Conservation (phyloP, 768 basidiomycete species). For the Mycena haematopus region DNA sequence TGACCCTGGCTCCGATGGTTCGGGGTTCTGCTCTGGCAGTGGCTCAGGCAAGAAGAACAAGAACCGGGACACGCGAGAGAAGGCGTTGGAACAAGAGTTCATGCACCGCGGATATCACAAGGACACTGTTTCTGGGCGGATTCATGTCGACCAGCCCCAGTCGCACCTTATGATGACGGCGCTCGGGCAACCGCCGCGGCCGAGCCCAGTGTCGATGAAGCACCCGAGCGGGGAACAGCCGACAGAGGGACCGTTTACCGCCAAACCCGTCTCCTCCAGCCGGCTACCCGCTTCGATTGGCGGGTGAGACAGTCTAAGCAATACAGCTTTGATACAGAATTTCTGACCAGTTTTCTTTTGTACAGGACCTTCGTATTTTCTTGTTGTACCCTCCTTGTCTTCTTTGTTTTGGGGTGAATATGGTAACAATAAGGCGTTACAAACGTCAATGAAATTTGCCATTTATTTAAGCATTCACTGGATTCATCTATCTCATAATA, state of each 20-base stretch:
- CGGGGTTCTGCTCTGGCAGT: conserved; percentile 16
- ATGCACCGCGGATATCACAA: conserved; percentile 16
- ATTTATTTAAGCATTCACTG: too few relatives aligned
- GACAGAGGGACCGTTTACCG: background rate
- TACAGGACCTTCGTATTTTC: background rate
- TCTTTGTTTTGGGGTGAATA: too few relatives aligned
- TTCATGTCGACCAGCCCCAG: conserved; percentile 18
- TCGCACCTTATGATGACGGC: conserved; percentile 18
- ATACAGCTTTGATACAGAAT: background rate
- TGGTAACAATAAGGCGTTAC: too few relatives aligned
- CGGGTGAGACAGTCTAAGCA: too few relatives aligned
- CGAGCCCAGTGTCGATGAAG: background rate
- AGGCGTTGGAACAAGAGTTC: conserved; percentile 22
- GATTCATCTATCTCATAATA: too few relatives aligned
- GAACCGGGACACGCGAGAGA: conserved; percentile 23
- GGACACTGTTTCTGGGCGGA: conserved; percentile 17
- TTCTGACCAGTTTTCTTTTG: background rate
- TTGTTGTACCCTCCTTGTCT: too few relatives aligned
- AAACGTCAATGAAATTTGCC: too few relatives aligned
- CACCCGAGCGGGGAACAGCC: background rate
- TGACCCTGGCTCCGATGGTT: conserved; percentile 25
- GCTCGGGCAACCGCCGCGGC: background rate
- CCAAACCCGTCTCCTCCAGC: background rate
- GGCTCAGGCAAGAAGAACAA: background rate
- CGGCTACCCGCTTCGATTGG: background rate